Percentiles rank a stretch among this genome's conserved stretches.
phyloP scores from a whole-genome alignment of 169 alveolate genomes.

The Cryptosporidium tyzzeri region DNA sequence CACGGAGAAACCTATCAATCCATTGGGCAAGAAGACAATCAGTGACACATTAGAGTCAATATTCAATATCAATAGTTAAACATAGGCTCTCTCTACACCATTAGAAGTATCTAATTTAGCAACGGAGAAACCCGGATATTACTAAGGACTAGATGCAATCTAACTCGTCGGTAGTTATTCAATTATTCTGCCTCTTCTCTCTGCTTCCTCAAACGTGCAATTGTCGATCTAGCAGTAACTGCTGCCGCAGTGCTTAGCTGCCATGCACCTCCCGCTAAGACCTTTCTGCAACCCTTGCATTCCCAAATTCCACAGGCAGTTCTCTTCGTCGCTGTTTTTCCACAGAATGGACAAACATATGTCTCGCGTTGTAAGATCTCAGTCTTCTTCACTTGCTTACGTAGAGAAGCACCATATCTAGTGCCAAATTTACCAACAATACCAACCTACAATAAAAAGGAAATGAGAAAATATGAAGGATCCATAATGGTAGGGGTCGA shows the following conservation, averaged over 20 bases:
- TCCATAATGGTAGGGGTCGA: not conserved
- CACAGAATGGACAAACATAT: conserved; percentile 96
- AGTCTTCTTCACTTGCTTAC: conserved; percentile 96
- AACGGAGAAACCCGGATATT: not conserved
- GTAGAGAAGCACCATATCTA: conserved; percentile 97
- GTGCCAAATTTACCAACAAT: conserved; percentile 98
- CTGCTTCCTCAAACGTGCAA: conserved; percentile 83
- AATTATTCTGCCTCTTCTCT: conserved; percentile 68
- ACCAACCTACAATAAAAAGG: conserved; percentile 92
- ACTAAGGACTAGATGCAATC: conserved; percentile 13
- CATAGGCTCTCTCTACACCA: conserved; percentile 5
- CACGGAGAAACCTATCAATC: conserved; percentile 25
- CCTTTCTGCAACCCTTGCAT: conserved; percentile 94
- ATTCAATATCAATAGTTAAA: conserved; percentile 36
- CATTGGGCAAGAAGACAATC: conserved; percentile 43
- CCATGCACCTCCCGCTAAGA: conserved; percentile 99
- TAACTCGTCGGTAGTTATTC: not conserved
- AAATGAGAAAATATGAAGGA: not conserved
- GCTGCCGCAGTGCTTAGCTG: conserved; percentile 95
- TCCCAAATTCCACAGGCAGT: conserved; percentile 97
- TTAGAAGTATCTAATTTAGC: conserved; percentile 33
- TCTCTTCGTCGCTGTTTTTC: conserved; percentile 86
- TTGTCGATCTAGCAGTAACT: conserved; percentile 91
- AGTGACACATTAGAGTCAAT: conserved; percentile 53
- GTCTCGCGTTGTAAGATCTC: conserved; percentile 94